Evolutionary conservation across 768 basidiomycete genomes (phyloP), one percentile per base, ranked within the genome.

Genomic region (Chalciporus chontae): DNA sequence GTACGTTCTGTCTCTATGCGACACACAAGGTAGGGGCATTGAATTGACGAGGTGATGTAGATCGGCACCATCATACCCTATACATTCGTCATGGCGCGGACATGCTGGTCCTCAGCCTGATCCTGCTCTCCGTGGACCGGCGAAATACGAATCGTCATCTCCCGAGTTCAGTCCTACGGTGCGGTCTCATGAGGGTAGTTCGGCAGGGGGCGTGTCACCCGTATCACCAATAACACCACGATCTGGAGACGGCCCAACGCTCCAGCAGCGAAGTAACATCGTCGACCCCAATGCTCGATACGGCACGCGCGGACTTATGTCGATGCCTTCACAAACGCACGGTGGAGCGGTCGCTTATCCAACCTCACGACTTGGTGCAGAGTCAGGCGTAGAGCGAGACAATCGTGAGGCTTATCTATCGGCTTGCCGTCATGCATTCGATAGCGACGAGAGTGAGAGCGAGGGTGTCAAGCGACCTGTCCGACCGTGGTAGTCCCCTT

Each of bases 151-250:
- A n/a, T 48, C 52, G 17, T 50, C 53, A 18, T 47, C 59, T 1
- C 62, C 51, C n/a, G 58, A 59, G 21, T 57, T 59, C 37, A 62
- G 52, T 40, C 52, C 57, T 37, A 48, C 45, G 50, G 61, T 44
- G 51, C 69, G 40, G 72, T 75, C 59, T 69, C 71, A 73, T 51
- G 75, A 74, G 43, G 72, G 70, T 19, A 69, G 71, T 55, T 80
- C 80, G 1, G 74, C 71, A 1, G 75, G 77, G 21, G 75, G 73
- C 43, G 67, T 75, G 4, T 83, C 81, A 10, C 80, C 81, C 5
- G 68, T 78, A 21, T 62, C 56, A 10, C 81, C 81, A 9, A 69
- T 71, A 3, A 82, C 81, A 9, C 80, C 81, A 34, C 77, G 71
- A 44, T 81, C 79, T 15, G 64, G 67, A 2, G 65, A 63, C 8